These are phyloP conservation scores for Mycena albidolilacea DNA, from an alignment of 768 basidiomycete species.

Conservation along the genomic window DNA sequence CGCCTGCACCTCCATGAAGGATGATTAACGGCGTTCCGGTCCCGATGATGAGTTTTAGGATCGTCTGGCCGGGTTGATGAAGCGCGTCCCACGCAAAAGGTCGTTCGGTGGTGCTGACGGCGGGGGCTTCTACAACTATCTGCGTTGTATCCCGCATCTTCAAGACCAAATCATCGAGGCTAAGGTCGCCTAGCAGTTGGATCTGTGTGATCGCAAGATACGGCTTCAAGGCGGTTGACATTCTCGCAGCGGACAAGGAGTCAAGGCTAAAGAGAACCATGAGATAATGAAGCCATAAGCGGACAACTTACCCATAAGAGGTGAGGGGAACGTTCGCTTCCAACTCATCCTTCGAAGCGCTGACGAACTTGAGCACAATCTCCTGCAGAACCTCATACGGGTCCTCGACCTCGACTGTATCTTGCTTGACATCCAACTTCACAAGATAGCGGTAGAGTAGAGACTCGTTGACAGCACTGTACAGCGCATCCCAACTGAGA, in stretches of 20 bases:
- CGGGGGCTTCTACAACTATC: not conserved
- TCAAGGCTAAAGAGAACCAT: constrained; percentile 8
- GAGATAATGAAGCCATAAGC: not conserved
- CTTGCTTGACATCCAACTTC: constrained; percentile 37
- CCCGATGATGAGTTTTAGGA: not conserved
- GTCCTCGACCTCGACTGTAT: constrained; percentile 34
- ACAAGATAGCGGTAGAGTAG: constrained; percentile 8
- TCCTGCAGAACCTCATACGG: not conserved
- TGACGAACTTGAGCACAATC: constrained; percentile 10
- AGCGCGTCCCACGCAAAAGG: not conserved
- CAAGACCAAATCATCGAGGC: not conserved
- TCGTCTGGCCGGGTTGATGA: not conserved
- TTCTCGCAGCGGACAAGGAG: constrained; percentile 9
- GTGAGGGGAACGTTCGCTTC: constrained; percentile 53
- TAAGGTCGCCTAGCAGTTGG: constrained; percentile 10
- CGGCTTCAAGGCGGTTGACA: constrained; percentile 2
- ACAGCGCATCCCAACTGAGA: constrained; percentile 7
- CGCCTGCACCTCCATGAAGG: not conserved
- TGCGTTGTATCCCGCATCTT: not conserved
- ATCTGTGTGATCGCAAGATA: constrained; percentile 6
- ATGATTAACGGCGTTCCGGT: not conserved
- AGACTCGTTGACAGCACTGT: not conserved
- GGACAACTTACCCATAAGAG: constrained; percentile 39
- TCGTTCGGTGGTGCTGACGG: not conserved
- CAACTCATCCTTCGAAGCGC: constrained; percentile 39